Base-by-base conservation (phyloP, 176 grass and related monocot genomes). In the Stipa capillata region DNA sequence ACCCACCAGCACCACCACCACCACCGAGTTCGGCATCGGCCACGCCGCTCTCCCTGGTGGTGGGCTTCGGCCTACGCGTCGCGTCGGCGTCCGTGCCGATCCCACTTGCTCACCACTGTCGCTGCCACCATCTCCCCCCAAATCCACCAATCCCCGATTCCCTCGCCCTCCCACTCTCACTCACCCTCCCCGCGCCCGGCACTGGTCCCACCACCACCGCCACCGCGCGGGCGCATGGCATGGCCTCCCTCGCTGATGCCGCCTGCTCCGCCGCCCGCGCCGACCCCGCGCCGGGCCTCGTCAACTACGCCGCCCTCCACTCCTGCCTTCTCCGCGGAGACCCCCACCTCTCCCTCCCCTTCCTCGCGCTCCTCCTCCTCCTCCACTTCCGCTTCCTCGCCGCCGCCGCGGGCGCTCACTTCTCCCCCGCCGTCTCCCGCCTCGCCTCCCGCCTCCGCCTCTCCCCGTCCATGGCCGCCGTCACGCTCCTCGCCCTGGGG, bases 401-500 rank as follows among this genome's bases (percentile, higher is more conserved):
- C 23, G 35, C 79, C 24, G 49, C 87, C 2, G 93, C 87, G 15
- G 77, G 84, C 0, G 40, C 74, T 0, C 82, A 73, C 85, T 92
- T 96, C 87, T 77, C 87, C 12, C 93, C 89, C 2, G 84, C 78
- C 3, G 89, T 90, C n/a, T 77, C 89, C 18, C 87, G 78, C 79
- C 84, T 96, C 55, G 82, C 83, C 32, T 5, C 50, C 29, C 73
- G 63, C 45, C 89, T 95, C 10, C 85, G 93, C 27, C 72, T 95
- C 36, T 92, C 93, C 14, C 87, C 93, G 0, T 89, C 85, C 54
- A 92, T 92, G 89, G 87, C 93, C 61, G 93, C 89, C 58, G 93
- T 86, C n/a, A 96, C 93, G 23, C 93, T 96, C 39, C 93, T 96
- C 8, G 89, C 93, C 28, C 77, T 96, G 24, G 93, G 93, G n/a